These are phyloP conservation scores for Iberis amara DNA, from an alignment of 441 rosid species.

Conservation along the genomic window DNA sequence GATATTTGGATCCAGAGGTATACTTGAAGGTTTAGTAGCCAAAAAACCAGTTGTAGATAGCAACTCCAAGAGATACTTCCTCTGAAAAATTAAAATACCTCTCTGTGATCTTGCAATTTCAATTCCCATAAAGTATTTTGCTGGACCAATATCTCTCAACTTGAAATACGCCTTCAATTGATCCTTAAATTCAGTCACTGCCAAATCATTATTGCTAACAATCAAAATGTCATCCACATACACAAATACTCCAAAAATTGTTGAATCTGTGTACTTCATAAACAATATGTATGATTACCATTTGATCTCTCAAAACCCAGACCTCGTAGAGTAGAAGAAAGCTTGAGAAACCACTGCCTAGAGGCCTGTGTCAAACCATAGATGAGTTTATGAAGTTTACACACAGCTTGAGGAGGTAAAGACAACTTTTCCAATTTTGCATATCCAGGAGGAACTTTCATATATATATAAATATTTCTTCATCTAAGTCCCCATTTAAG, in stretches of 20 bases:
- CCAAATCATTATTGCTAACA: background rate
- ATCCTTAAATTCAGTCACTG: rapidly evolving
- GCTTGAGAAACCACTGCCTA: background rate
- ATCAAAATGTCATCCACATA: background rate
- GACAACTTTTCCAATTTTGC: background rate
- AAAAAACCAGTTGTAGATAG: background rate
- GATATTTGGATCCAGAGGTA: background rate
- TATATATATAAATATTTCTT: background rate
- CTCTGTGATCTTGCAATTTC: background rate
- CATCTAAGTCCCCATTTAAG: no score
- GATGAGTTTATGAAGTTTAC: background rate
- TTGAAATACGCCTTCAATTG: background rate
- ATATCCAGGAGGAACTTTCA: background rate
- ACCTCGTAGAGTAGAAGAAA: rapidly evolving
- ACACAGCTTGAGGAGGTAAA: background rate
- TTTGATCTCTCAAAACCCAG: background rate
- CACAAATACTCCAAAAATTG: rapidly evolving
- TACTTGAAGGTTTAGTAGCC: background rate
- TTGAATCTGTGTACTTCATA: background rate
- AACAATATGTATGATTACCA: background rate
- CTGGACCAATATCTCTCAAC: background rate
- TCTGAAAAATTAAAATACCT: background rate
- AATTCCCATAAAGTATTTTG: background rate
- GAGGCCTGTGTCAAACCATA: background rate
- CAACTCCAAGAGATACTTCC: background rate